Conservation (phyloP, 2,329 filamentous ascomycete genomes). For the Pseudogymnoascus sp. region DNA sequence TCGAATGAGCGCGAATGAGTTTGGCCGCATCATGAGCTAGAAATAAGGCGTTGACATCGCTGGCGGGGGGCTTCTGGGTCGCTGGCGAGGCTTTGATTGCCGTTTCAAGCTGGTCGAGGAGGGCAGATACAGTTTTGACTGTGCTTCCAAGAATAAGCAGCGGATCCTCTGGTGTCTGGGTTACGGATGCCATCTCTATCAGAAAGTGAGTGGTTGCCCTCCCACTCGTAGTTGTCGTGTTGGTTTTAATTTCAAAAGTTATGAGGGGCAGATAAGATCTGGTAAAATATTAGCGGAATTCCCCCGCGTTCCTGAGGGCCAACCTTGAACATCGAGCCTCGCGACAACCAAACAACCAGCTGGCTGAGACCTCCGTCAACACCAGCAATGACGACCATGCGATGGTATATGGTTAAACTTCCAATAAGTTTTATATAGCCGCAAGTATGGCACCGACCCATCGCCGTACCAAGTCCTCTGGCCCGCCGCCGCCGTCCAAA, state of each 20-base stretch:
- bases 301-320: neutral
- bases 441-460: constrained; percentile 21
- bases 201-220: neutral
- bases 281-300: constrained; percentile 7
- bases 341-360: neutral
- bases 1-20: constrained; percentile 73
- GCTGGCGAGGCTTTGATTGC: constrained; percentile 12
- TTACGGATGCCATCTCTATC: neutral
- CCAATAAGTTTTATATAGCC: neutral
- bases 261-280: constrained; percentile 8
- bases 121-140: constrained; percentile 17
- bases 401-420: neutral
- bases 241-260: neutral
- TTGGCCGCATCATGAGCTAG: constrained; percentile 65
- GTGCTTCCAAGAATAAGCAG: constrained; percentile 13
- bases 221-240: neutral
- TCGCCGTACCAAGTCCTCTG: constrained; percentile 45
- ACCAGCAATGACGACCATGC: neutral
- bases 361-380: neutral
- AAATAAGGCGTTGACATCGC: constrained; percentile 49
- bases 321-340: neutral
- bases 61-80: constrained; percentile 10
- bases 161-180: neutral
- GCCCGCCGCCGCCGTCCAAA: constrained; percentile 47
- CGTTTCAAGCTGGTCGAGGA: constrained; percentile 23